Base-by-base conservation (phyloP, 495 filamentous ascomycete genomes). In the Astrothelium macrocarpum region DNA sequence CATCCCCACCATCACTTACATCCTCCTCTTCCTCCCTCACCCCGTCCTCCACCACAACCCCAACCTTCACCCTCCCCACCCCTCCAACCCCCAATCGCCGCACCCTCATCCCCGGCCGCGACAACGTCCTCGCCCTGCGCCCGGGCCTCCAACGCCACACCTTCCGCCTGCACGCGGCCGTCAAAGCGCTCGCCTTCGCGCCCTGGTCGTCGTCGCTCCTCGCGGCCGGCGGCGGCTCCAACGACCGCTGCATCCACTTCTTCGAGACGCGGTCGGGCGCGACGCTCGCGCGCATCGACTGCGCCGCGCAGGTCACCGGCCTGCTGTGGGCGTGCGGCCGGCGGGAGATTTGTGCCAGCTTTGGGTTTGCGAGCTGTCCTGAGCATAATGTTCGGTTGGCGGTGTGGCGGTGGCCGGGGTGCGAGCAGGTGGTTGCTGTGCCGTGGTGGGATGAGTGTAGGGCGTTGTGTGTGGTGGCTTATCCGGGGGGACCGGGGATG, bases 171-270 rank as follows among this genome's bases (percentile, higher is more conserved):
- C 82, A 86, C 16, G 93, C 94, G 1, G 94, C 94, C 10, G 89
- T 97, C 68, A 98, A 98, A 74, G 94, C 94, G 26, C 92, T 97
- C 65, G 94, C 94, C 11, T 97, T 97, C 76, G 96, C 94, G 49
- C 94, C 94, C 4, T 97, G 93, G 93, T 90, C 91, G 62, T 83
- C 86, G 32, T 88, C 88, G 20, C 78, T 98, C 1, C 77, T 98
- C 58, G 94, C 94, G 31, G 95, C 92, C 9, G 94, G 94, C 1
- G 94, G 94, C 31, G 94, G 94, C 23, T 88, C 87, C 59, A 96
- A 96, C 71, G 93, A 97, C 74, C 89, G 91, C 65, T 87, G 89
- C 70, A 96, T 98, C 59, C 94, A 97, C 76, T 97, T 98, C 76
- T 96, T 85, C 76, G 93, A 98, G 74, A 87, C 90, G 2, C 81